Percentiles rank a stretch among this genome's conserved stretches.
Conservation (phyloP, 179 eudicot genomes). For the Sideroxylon spinosum region DNA sequence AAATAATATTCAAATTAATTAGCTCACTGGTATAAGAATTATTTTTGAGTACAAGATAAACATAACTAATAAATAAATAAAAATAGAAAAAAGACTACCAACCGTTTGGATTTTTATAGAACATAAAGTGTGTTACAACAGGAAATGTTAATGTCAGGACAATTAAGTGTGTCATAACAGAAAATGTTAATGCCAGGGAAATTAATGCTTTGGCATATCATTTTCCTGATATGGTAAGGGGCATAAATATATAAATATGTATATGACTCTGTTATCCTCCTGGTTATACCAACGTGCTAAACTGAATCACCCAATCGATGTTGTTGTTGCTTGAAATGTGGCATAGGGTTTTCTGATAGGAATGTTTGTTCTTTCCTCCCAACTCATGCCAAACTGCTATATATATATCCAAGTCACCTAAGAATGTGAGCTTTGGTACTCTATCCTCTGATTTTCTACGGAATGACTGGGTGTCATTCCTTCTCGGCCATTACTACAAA, state of each 20-base stretch:
- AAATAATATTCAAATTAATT: background rate
- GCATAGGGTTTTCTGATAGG: background rate
- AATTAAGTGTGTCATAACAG: too few species aligned
- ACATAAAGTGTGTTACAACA: background rate
- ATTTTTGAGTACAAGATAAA: background rate
- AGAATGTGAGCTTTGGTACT: background rate
- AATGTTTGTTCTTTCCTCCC: background rate
- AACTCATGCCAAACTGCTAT: background rate
- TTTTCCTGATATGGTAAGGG: background rate
- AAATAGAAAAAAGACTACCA: background rate
- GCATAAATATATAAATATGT: background rate
- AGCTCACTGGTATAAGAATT: background rate
- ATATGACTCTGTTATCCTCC: background rate
- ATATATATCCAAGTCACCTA: background rate
- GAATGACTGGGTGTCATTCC: conserved; percentile 28
- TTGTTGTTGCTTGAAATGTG: background rate
- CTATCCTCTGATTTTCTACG: background rate
- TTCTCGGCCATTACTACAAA: conserved; percentile 55
- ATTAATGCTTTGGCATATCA: too few species aligned
- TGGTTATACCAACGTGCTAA: background rate
- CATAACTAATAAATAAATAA: background rate
- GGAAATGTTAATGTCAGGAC: background rate
- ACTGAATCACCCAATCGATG: background rate
- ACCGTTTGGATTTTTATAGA: background rate
- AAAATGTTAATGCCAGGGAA: too few species aligned